Conservation (phyloP, 345 rosid species). For the Brassica cretica region DNA sequence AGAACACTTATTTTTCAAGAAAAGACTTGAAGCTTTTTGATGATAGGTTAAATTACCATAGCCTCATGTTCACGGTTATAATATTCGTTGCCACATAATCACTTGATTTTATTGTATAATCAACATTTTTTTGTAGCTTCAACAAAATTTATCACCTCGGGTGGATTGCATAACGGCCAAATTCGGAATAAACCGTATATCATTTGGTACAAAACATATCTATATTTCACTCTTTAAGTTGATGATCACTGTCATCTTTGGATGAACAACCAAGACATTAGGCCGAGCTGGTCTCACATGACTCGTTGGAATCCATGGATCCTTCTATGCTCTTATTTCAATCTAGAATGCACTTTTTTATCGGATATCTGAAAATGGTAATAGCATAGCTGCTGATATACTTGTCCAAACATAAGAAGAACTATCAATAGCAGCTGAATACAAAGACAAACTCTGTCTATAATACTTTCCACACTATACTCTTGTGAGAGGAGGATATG, state of each 20-base stretch:
- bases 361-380: neutral
- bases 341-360: no score
- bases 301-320: neutral
- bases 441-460: no score
- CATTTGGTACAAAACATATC: neutral
- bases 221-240: no score
- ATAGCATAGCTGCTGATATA: neutral
- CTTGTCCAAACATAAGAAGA: no score
- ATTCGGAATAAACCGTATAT: no score
- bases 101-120: neutral
- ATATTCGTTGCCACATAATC: neutral
- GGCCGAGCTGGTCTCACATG: neutral
- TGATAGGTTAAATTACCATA: neutral
- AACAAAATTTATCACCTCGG: neutral
- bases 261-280: neutral
- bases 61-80: neutral
- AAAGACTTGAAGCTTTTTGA: neutral
- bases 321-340: neutral
- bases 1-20: neutral
- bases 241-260: neutral
- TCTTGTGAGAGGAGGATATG: no score
- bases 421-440: no score
- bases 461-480: no score
- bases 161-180: neutral
- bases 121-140: neutral